Evolutionary conservation across 225 moss, liverwort and hornwort species (phyloP), one percentile per base, ranked within the genome.

Genomic region (Anthoceros angustus): DNA sequence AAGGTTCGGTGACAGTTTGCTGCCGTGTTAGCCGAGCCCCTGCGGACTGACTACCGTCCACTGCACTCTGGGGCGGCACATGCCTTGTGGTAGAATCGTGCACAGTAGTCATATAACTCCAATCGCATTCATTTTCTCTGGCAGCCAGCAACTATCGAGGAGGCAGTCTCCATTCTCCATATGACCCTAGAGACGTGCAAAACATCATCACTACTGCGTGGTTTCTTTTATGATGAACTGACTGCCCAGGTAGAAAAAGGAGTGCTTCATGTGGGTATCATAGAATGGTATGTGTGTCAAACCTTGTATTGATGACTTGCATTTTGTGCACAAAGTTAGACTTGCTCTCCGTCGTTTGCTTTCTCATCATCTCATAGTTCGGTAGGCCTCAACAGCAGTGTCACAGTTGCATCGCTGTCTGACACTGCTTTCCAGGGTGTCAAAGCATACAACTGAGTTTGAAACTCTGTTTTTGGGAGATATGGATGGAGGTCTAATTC

Each of bases 131-230:
- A 39, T 39, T 42, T 23, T 39, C 45, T 72, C 62, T 24, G 42
- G n/a, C 68, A 87, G 87, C 76, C 77, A 70, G 74, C 81, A 74
- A 77, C 73, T 70, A 75, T 80, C 50, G 75, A 82, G 67, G 90
- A 91, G 77, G 86, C 80, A 62, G 64, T 82, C 39, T 63, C 80
- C 43, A 83, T 91, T 61, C 74, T 91, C 42, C 86, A 91, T 76
- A 82, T 84, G 82, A 86, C 75, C 62, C 70, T 81, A 76, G 90
- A 91, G 66, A 83, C 90, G 67, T 87, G 90, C 80, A 87, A 91
- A 76, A 76, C 79, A 69, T 84, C 84, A 67, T 62, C 84, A 75
- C 41, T 74, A 66, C 73, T 77, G 66, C 85, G 84, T 67, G 80
- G 80, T 70, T 91, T 82, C 69, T 86, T 86, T 65, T 86, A 85